Evolutionary conservation across 306 rosid species (phyloP).

Genomic region (Phaseolus lunatus): DNA sequence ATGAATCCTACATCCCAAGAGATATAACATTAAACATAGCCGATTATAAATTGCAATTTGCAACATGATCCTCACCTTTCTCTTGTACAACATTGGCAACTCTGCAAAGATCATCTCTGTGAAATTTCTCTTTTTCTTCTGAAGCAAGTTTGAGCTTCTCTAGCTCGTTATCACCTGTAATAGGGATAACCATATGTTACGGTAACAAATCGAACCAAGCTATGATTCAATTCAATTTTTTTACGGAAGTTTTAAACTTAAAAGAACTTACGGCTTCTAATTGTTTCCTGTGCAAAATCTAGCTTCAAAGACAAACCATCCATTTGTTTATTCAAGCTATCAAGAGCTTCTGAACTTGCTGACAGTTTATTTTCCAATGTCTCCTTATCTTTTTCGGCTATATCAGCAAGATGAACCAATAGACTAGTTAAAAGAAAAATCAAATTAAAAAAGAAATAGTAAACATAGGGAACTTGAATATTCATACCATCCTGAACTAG

Average conservation of each 20-base stretch:
- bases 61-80: constrained; percentile 63
- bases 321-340: constrained; percentile 77
- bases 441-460: not conserved
- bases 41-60: constrained; percentile 22
- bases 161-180: constrained; percentile 71
- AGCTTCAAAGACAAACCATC: constrained; percentile 69
- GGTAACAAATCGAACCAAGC: constrained; percentile 32
- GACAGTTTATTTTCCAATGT: constrained; percentile 74
- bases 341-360: constrained; percentile 65
- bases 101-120: constrained; percentile 65
- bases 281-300: constrained; percentile 66
- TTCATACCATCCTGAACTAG: constrained; percentile 81
- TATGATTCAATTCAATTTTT: constrained; percentile 17
- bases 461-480: constrained; percentile 4
- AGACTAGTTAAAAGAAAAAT: constrained; percentile 1
- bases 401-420: constrained; percentile 30
- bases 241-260: constrained; percentile 2
- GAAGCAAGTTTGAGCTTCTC: constrained; percentile 61
- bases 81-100: constrained; percentile 61
- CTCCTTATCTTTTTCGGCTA: constrained; percentile 87
- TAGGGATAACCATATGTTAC: constrained; percentile 46
- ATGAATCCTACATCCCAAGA: constrained; percentile 38
- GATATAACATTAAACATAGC: constrained; percentile 37
- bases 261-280: constrained; percentile 65
- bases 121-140: constrained; percentile 63